Base-by-base conservation (phyloP, 371 early-diverging fungal species). In the Rhizopus sp. region DNA sequence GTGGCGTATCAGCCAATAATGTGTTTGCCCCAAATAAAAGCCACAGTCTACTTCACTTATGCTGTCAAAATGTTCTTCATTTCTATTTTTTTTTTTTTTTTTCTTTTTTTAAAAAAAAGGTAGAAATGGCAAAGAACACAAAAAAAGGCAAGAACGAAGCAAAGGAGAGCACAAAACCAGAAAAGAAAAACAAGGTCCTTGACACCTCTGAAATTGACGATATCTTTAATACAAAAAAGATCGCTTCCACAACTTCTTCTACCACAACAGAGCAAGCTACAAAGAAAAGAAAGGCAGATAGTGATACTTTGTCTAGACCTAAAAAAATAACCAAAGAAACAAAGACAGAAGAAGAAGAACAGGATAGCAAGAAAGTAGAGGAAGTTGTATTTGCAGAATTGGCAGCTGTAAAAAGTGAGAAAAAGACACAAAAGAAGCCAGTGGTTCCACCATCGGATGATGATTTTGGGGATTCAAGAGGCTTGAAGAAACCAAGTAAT, bases 321-420 rank as follows among this genome's bases (percentile, higher is more conserved):
- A 45, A 30, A 34, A 45, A 0, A 39, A 61, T n/a, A 44, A 53
- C 7, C 33, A 48, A 61, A 12, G 59, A 63, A 3, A 55, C 63
- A 48, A 53, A 62, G 16, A 62, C 64, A 33, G 52, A 60, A 51
- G 53, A 58, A 10, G 56, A 46, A 23, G 67, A 68, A 17, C 46
- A 57, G 4, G 57, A 66, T 3, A 49, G 10, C 1, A 50, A 57
- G 9, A 65, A 66, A 35, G 76, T 75, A 1, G 63, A 78, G 34
- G 74, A 78, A 31, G 70, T 78, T 23, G 70, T 78, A 1, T 78
- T 78, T 62, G 73, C 76, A 23, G 76, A 78, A 53, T 51, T 78
- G 37, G 70, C 76, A 33, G 76, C 79, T 60, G 72, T 59, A 41
- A 78, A 78, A 50, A 68, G 51, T n/a, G 59, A 58, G 23, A 62